Evolutionary conservation across 179 eudicot genomes (phyloP).

Genomic region (Dionaea muscipula): DNA sequence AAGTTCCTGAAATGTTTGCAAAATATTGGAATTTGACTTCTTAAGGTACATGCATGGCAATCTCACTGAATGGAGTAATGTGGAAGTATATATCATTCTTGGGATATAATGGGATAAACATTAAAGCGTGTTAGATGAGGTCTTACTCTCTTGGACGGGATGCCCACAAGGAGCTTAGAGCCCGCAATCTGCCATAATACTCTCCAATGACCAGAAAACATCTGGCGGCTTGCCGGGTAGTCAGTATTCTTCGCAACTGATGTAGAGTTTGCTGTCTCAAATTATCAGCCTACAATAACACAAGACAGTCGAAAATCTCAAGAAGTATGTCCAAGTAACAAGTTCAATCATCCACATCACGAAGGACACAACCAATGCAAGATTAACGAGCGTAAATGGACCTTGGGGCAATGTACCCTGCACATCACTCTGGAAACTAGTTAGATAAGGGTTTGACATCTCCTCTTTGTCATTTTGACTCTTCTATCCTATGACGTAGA

Average conservation of each 20-base stretch:
- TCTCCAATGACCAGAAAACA: slow-evolving; percentile 85
- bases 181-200: slow-evolving; percentile 75
- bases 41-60: no score
- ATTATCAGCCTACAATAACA: slow-evolving; percentile 77
- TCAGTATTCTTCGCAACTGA: slow-evolving; percentile 58
- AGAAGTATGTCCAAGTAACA: background rate
- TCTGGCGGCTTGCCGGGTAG: slow-evolving; percentile 75
- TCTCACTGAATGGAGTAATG: no score
- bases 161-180: slow-evolving; percentile 83
- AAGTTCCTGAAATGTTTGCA: no score
- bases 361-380: background rate
- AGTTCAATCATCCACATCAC: background rate
- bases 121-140: background rate
- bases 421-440: background rate
- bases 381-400: background rate
- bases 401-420: background rate
- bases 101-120: no score
- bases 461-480: slow-evolving; percentile 19
- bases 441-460: slow-evolving; percentile 8
- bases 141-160: slow-evolving; percentile 69
- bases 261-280: slow-evolving; percentile 87
- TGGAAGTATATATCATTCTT: no score
- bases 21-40: no score
- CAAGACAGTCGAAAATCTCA: background rate
- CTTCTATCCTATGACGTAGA: slow-evolving; percentile 20